Evolutionary conservation across 768 basidiomycete genomes (phyloP).

Genomic region (Lactarius sanguifluus): DNA sequence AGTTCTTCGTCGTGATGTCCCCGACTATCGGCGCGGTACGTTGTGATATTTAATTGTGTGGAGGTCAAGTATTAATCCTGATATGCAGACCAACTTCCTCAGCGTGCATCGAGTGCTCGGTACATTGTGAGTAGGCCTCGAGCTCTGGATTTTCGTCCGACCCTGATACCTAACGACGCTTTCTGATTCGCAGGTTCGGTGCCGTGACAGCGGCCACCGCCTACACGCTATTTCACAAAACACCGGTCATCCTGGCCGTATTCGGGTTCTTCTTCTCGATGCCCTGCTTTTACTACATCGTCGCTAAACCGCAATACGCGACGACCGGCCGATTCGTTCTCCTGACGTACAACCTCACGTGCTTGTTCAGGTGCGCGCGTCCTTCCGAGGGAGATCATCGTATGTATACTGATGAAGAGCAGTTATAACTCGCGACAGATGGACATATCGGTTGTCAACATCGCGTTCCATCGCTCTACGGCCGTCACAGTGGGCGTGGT

Average conservation of each 20-base stretch:
- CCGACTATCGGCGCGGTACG: slow-evolving; percentile 84
- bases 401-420: slow-evolving; percentile 23
- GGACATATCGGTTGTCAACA: slow-evolving; percentile 59
- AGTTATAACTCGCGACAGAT: slow-evolving; percentile 80
- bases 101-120: slow-evolving; percentile 81
- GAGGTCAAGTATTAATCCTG: slow-evolving; percentile 20
- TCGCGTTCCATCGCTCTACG: slow-evolving; percentile 75
- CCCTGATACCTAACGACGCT: slow-evolving; percentile 19
- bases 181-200: slow-evolving; percentile 55
- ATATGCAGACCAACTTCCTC: slow-evolving; percentile 75
- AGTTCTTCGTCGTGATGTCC: slow-evolving; percentile 91
- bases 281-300: slow-evolving; percentile 91
- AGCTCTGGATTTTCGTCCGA: neutral
- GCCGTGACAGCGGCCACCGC: slow-evolving; percentile 71
- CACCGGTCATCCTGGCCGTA: slow-evolving; percentile 68
- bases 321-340: slow-evolving; percentile 78
- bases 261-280: slow-evolving; percentile 89
- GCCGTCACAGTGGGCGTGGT: slow-evolving; percentile 84
- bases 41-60: slow-evolving; percentile 29
- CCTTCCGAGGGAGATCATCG: slow-evolving; percentile 10
- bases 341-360: slow-evolving; percentile 88
- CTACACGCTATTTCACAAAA: slow-evolving; percentile 74
- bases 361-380: slow-evolving; percentile 43
- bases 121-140: slow-evolving; percentile 61
- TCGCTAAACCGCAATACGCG: slow-evolving; percentile 73